Conservation (phyloP, 305 asterid species). For the Fraxinus paxiana region DNA sequence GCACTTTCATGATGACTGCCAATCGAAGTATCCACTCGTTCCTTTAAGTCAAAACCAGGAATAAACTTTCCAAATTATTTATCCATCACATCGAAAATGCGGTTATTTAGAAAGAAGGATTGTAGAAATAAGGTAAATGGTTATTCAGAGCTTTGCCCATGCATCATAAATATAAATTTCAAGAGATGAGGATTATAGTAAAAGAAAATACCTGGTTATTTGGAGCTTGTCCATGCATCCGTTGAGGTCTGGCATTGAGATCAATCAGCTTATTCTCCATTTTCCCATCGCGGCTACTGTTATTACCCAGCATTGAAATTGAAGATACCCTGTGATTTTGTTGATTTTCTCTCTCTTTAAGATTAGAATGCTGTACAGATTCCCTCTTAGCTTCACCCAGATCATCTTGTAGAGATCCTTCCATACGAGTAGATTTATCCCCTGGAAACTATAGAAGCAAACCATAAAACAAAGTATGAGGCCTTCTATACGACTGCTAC, state of each 20-base stretch:
- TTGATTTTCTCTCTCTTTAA: conserved; percentile 30
- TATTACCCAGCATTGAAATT: conserved; percentile 24
- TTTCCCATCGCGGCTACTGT: conserved; percentile 29
- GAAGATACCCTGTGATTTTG: conserved; percentile 32
- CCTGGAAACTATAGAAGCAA: conserved; percentile 70
- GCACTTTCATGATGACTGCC: conserved; percentile 46
- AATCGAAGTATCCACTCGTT: conserved; percentile 27
- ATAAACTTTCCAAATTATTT: conserved; percentile 8
- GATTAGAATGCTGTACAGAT: conserved; percentile 21
- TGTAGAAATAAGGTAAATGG: neutral
- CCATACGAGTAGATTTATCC: conserved; percentile 47
- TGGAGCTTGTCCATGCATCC: conserved; percentile 45
- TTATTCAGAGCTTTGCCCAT: neutral
- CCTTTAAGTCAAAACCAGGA: conserved; percentile 34
- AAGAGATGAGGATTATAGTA: neutral
- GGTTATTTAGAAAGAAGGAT: neutral
- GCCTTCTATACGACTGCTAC: neutral
- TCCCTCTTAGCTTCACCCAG: conserved; percentile 35
- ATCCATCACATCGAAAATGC: neutral
- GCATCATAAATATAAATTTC: neutral
- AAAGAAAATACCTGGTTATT: conserved; percentile 45
- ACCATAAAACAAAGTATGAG: conserved; percentile 17
- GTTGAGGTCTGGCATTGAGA: conserved; percentile 64
- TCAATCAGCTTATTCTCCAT: conserved; percentile 57
- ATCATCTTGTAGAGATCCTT: conserved; percentile 39